Evolutionary conservation across 2,329 filamentous ascomycete genomes (phyloP).

Genomic region (Moelleriella libera): DNA sequence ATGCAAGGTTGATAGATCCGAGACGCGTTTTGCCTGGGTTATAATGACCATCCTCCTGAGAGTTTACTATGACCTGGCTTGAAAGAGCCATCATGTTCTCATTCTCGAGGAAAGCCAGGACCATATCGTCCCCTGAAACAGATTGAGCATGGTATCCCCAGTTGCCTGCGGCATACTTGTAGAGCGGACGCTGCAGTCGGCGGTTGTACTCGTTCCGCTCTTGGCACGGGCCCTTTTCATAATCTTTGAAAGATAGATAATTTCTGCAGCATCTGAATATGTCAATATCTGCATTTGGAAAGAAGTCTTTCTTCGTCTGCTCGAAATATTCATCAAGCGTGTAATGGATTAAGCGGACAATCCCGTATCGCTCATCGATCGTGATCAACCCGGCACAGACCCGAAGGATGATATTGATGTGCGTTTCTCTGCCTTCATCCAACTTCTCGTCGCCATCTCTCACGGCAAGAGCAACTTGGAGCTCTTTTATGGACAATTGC

Average conservation of each 20-base stretch:
- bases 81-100: not conserved
- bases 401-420: slow-evolving; percentile 4
- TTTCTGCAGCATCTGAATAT: not conserved
- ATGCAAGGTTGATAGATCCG: not conserved
- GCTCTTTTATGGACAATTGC: slow-evolving; percentile 16
- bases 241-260: not conserved
- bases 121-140: not conserved
- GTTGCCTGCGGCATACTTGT: not conserved
- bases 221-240: not conserved
- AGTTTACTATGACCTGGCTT: not conserved
- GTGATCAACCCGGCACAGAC: slow-evolving; percentile 15
- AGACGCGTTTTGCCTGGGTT: not conserved
- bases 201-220: not conserved
- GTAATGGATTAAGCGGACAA: slow-evolving; percentile 23
- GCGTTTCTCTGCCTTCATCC: slow-evolving; percentile 13
- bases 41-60: not conserved
- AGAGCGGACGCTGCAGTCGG: not conserved
- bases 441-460: slow-evolving; percentile 15
- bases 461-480: slow-evolving; percentile 24
- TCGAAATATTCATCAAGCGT: slow-evolving; percentile 27
- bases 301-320: slow-evolving; percentile 7
- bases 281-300: not conserved
- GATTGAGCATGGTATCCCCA: not conserved
- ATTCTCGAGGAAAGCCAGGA: not conserved
- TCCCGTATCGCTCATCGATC: slow-evolving; percentile 18